Evolutionary conservation across 139 green algal species (phyloP).

Genomic region (Chlamydomonas incerta): DNA sequence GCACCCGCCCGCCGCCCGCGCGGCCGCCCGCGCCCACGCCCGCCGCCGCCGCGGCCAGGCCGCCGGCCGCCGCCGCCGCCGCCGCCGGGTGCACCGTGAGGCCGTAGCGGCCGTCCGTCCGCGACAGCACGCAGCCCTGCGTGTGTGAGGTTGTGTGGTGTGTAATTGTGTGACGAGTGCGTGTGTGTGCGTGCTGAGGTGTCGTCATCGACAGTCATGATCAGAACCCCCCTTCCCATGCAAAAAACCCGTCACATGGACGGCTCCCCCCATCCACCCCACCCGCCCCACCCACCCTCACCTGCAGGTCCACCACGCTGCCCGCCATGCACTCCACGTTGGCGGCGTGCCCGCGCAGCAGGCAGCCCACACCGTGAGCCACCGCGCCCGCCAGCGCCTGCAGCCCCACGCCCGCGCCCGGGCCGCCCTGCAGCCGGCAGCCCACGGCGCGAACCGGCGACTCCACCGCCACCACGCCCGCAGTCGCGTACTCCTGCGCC

Average conservation of each 20-base stretch:
- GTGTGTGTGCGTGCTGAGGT: background rate
- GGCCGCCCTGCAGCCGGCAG: background rate
- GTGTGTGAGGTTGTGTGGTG: background rate
- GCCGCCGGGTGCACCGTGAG: constrained; percentile 11
- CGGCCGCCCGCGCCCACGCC: background rate
- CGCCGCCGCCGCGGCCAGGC: background rate
- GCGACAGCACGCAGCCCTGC: constrained; percentile 22
- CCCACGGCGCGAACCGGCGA: constrained; percentile 11
- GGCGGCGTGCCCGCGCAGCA: constrained; percentile 3
- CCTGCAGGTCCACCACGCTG: constrained; percentile 21
- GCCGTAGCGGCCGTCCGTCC: constrained; percentile 19
- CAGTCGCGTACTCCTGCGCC: background rate
- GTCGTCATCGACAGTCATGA: too few relatives aligned
- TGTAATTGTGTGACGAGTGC: background rate
- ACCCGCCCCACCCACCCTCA: background rate
- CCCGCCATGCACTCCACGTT: constrained; percentile 23
- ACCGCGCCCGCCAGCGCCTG: constrained; percentile 1
- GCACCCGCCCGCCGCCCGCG: background rate
- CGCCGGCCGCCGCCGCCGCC: background rate
- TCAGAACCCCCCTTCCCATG: background rate
- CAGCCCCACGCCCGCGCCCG: background rate
- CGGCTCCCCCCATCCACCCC: background rate
- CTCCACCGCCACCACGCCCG: constrained; percentile 12
- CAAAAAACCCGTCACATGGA: background rate
- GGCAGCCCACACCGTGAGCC: constrained; percentile 4